Percentiles rank a stretch among this genome's conserved stretches.
These are phyloP conservation scores for Knoxia roxburghii DNA, from an alignment of 257 asterid species.

Conservation along the genomic window DNA sequence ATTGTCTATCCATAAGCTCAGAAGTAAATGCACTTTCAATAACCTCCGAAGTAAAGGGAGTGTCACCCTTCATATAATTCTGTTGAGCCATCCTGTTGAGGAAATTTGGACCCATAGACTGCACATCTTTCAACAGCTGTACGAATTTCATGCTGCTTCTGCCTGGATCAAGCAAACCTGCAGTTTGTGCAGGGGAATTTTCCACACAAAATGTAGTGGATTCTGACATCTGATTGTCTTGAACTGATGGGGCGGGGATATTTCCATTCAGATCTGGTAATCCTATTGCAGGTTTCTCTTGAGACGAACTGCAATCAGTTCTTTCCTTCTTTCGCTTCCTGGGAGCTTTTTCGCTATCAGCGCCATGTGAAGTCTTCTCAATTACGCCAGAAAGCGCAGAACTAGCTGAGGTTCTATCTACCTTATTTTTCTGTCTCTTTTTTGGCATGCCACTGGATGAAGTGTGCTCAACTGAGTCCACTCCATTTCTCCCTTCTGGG, in stretches of 20 bases:
- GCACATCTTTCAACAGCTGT: constrained; percentile 22
- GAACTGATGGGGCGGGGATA: constrained; percentile 23
- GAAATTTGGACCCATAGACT: constrained; percentile 14
- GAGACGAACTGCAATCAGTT: constrained; percentile 21
- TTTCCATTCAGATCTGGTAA: constrained; percentile 46
- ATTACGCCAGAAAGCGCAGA: constrained; percentile 5
- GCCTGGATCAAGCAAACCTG: constrained; percentile 15
- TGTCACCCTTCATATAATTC: constrained; percentile 14
- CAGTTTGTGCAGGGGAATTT: background rate
- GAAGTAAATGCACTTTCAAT: constrained; percentile 15
- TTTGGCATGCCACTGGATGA: constrained; percentile 12
- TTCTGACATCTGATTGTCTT: constrained; percentile 28
- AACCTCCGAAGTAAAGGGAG: constrained; percentile 18
- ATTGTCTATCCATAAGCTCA: constrained; percentile 16
- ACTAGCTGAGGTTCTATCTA: constrained; percentile 21
- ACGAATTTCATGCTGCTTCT: constrained; percentile 17
- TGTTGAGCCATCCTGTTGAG: constrained; percentile 19
- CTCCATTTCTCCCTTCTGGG: no score
- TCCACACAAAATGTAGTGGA: constrained; percentile 18
- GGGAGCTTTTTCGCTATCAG: constrained; percentile 22
- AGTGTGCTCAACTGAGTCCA: background rate
- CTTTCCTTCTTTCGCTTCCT: constrained; percentile 24
- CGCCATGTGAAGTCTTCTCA: background rate
- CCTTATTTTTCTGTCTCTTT: constrained; percentile 34
- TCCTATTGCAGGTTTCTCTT: constrained; percentile 14